Percentiles rank a stretch among this genome's conserved stretches.
Conservation (phyloP, 2,329 filamentous ascomycete species). For the Diaporthe eres region DNA sequence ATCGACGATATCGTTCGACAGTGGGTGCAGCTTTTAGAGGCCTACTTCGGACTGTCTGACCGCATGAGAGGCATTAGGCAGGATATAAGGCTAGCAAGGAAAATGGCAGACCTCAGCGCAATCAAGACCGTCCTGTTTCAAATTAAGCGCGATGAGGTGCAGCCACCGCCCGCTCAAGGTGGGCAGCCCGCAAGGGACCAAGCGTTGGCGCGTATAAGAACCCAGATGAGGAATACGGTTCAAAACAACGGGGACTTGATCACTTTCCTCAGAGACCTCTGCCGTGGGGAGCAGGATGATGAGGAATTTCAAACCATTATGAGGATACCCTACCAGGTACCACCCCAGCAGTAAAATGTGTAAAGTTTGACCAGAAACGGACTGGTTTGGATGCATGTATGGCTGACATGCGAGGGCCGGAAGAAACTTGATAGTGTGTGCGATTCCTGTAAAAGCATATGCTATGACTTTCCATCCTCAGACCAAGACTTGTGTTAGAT, state of each 20-base stretch:
- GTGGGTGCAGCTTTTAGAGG: neutral
- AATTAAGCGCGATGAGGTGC: neutral
- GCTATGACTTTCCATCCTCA: neutral
- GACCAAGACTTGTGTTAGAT: too few species aligned
- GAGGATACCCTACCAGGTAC: neutral
- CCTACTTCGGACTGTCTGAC: neutral
- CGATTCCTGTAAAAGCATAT: neutral
- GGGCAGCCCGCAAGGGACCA: neutral
- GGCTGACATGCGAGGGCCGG: neutral
- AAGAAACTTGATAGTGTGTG: too few species aligned
- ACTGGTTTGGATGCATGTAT: neutral
- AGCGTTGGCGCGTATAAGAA: neutral
- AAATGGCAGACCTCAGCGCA: neutral
- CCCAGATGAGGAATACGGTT: neutral
- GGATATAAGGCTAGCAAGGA: neutral
- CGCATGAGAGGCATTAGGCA: neutral
- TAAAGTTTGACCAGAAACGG: neutral
- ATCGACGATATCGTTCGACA: neutral
- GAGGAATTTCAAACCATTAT: neutral
- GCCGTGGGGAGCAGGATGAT: neutral
- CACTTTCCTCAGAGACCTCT: neutral
- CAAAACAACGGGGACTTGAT: neutral
- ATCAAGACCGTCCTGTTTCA: neutral
- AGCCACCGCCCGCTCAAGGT: neutral
- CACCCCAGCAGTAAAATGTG: neutral